Evolutionary conservation across 1,284 basidiomycete species (phyloP).

Genomic region (Peniophora sp.): DNA sequence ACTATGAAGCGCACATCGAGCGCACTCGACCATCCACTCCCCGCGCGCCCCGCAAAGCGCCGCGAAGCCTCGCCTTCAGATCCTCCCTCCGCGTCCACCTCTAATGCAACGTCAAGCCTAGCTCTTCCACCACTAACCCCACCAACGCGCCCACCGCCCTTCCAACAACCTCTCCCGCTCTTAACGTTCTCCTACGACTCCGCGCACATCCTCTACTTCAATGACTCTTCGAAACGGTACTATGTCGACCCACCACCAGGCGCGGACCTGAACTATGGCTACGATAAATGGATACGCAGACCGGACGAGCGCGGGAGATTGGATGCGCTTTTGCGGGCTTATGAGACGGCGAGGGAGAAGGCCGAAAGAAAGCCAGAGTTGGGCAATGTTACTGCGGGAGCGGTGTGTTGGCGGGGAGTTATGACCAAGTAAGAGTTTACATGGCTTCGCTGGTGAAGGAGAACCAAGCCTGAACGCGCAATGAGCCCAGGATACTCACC

Average conservation of each 20-base stretch:
- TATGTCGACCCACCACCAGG: slow-evolving; percentile 55
- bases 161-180: slow-evolving; percentile 37
- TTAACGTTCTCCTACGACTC: slow-evolving; percentile 42
- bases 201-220: slow-evolving; percentile 47
- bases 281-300: slow-evolving; percentile 60
- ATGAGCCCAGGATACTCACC: slow-evolving; percentile 48
- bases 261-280: slow-evolving; percentile 57
- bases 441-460: slow-evolving; percentile 8
- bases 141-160: slow-evolving; percentile 17
- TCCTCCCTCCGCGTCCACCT: background rate
- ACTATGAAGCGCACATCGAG: no score
- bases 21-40: no score
- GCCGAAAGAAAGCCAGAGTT: slow-evolving; percentile 17
- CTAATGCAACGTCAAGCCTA: no score
- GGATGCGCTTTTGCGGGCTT: slow-evolving; percentile 56
- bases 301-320: slow-evolving; percentile 58
- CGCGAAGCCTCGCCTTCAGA: background rate
- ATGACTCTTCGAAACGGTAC: slow-evolving; percentile 61
- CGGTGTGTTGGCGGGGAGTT: slow-evolving; percentile 85
- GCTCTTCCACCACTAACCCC: background rate
- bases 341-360: slow-evolving; percentile 31
- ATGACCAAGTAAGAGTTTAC: slow-evolving; percentile 73
- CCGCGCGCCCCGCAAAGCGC: no score
- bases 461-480: slow-evolving; percentile 29
- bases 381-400: slow-evolving; percentile 36